Conservation (phyloP, 2,329 filamentous ascomycete species). For the Calonectria montana region DNA sequence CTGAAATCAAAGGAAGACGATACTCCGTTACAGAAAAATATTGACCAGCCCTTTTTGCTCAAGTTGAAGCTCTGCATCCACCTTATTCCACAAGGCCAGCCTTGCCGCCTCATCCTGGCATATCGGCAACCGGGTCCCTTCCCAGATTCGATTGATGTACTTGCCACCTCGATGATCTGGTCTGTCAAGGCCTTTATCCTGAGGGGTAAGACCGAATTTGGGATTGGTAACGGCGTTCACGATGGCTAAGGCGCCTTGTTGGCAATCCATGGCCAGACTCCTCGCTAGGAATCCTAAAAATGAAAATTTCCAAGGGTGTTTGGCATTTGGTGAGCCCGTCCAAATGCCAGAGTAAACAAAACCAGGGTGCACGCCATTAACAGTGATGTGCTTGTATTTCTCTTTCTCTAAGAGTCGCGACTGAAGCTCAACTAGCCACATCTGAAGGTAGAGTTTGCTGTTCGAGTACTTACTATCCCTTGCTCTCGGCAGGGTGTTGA, state of each 20-base stretch:
- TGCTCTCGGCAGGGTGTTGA: background rate
- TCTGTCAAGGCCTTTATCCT: background rate
- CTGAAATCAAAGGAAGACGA: too few relatives aligned
- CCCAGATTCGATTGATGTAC: constrained; percentile 13
- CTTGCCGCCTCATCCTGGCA: background rate
- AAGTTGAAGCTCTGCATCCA: background rate
- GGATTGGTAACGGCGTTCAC: constrained; percentile 9
- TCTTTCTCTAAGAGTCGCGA: background rate
- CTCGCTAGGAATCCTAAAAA: background rate
- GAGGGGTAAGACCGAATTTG: background rate
- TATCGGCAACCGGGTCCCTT: background rate
- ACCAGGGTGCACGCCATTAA: constrained; percentile 14
- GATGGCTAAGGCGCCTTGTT: constrained; percentile 4
- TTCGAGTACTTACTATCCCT: background rate
- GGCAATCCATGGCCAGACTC: background rate
- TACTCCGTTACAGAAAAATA: background rate
- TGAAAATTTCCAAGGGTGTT: background rate
- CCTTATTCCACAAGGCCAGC: background rate
- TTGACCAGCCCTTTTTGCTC: background rate
- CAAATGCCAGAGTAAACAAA: constrained; percentile 4
- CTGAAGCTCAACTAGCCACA: constrained; percentile 12
- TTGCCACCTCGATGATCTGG: background rate
- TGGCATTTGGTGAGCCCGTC: background rate
- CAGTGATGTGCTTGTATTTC: constrained; percentile 8
- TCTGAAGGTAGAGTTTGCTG: constrained; percentile 15